Evolutionary conservation across 2,329 filamentous ascomycete genomes (phyloP).

Genomic region (Sordariomycetes sp.): DNA sequence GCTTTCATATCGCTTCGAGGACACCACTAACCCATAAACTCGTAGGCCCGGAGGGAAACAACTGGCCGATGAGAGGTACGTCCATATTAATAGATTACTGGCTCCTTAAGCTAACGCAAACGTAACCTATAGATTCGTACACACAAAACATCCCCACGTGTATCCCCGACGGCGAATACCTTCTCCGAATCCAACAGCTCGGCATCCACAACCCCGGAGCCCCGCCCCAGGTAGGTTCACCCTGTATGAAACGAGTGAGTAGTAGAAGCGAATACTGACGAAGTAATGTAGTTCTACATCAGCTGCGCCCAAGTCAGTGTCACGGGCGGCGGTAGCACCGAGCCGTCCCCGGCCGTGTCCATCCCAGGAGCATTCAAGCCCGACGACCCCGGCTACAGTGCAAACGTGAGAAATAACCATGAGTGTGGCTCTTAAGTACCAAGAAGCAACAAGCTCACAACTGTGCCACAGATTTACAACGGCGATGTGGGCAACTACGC

Average conservation of each 20-base stretch:
- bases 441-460: not conserved
- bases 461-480: not conserved
- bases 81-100: not conserved
- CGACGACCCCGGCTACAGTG: slow-evolving; percentile 32
- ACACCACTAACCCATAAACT: not conserved
- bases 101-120: not conserved
- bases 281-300: slow-evolving; percentile 28
- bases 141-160: slow-evolving; percentile 32
- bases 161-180: slow-evolving; percentile 44
- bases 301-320: slow-evolving; percentile 34
- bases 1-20: not conserved
- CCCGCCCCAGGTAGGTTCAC: slow-evolving; percentile 13
- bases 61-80: slow-evolving; percentile 4
- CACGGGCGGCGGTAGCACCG: slow-evolving; percentile 27
- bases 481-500: slow-evolving; percentile 1
- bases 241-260: not conserved
- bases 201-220: slow-evolving; percentile 46
- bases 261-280: not conserved
- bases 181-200: slow-evolving; percentile 47
- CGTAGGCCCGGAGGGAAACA: slow-evolving; percentile 1
- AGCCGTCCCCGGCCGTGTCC: slow-evolving; percentile 25
- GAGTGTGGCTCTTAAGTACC: not conserved
- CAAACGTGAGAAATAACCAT: slow-evolving; percentile 5
- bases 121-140: slow-evolving; percentile 12
- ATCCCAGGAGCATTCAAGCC: slow-evolving; percentile 30